Base-by-base conservation (phyloP, 352 stramenopile genomes). In the Pythium utonaiense region DNA sequence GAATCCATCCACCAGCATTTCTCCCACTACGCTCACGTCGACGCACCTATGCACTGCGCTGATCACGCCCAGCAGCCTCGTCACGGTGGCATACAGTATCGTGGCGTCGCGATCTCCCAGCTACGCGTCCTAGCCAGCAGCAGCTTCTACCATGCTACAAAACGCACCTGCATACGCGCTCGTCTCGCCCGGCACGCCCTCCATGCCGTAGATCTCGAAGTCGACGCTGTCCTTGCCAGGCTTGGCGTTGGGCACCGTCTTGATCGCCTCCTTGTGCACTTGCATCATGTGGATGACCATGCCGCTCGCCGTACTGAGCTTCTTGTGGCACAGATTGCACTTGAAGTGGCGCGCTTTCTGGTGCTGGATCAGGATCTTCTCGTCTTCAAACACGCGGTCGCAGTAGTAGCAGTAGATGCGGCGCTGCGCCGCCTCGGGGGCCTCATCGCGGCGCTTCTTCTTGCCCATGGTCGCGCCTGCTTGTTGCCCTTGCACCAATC, bases 361-460 rank as follows among this genome's bases (percentile, higher is more conserved):
- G 69, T 97, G 91, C 76, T 96, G 83, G 60, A 97, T 96, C 49
- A 97, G 59, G 24, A 94, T 82, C 61, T 93, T 94, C 69, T 97
- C 91, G 66, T 97, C 86, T 24, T 96, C 87, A 45, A 97, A 97
- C 44, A 84, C 77, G 45, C 91, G 80, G 59, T 97, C 90, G 70
- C 91, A 97, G 77, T 97, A 97, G 73, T 96, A 97, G 77, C 91
- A 97, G 72, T 81, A 96, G 66, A 96, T 94, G 56, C 83, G 86
- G 28, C 75, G 67, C 49, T 60, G 64, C 50, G 71, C 64, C 64
- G 56, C 75, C 70, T 21, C 70, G 28, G 54, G 66, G n/a, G 49
- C 78, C 34, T 93, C 83, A 14, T 89, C 78, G 28, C 73, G 71
- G n/a, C 80, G 79, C 67, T 93, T 93, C 73, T 93, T 93, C 76